These are phyloP conservation scores for Tardiomyces depauwii DNA, from an alignment of 1,139 yeast genomes.

Conservation along the genomic window DNA sequence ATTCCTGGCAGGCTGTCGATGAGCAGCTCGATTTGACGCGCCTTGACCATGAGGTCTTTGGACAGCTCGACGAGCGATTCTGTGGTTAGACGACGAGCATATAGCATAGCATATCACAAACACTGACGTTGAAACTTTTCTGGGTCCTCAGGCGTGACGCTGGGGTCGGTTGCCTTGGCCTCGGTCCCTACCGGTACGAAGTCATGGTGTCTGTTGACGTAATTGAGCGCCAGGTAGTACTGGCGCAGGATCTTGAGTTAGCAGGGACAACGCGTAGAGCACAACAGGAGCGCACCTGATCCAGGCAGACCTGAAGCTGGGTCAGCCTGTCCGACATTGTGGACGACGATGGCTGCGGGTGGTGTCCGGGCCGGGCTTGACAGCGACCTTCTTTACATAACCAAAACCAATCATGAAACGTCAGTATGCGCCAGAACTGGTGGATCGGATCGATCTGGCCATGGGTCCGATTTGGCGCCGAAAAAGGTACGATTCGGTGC, in stretches of 20 bases:
- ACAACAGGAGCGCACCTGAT: constrained; percentile 31
- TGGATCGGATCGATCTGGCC: too few relatives aligned
- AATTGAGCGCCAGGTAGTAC: constrained; percentile 81
- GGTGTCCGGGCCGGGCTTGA: too few relatives aligned
- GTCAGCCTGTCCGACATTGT: constrained; percentile 65
- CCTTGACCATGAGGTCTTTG: constrained; percentile 71
- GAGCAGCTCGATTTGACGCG: constrained; percentile 75
- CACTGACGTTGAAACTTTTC: constrained; percentile 23
- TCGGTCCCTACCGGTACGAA: constrained; percentile 41
- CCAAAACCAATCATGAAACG: too few relatives aligned
- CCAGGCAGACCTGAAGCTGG: constrained; percentile 84
- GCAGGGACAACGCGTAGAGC: not conserved
- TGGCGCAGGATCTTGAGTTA: constrained; percentile 52
- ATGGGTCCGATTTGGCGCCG: too few relatives aligned
- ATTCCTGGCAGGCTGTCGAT: constrained; percentile 91
- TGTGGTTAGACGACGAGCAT: too few relatives aligned
- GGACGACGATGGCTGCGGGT: too few relatives aligned
- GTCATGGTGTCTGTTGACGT: constrained; percentile 64
- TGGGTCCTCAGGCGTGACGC: constrained; percentile 28
- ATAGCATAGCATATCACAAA: constrained; percentile 6
- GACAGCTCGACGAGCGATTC: constrained; percentile 44
- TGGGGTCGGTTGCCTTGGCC: constrained; percentile 42
- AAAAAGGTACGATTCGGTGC: too few relatives aligned
- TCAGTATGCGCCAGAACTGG: too few relatives aligned
- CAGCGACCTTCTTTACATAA: too few relatives aligned